Base-by-base conservation (phyloP, 257 asterid species). In the Forsythia suspensa region DNA sequence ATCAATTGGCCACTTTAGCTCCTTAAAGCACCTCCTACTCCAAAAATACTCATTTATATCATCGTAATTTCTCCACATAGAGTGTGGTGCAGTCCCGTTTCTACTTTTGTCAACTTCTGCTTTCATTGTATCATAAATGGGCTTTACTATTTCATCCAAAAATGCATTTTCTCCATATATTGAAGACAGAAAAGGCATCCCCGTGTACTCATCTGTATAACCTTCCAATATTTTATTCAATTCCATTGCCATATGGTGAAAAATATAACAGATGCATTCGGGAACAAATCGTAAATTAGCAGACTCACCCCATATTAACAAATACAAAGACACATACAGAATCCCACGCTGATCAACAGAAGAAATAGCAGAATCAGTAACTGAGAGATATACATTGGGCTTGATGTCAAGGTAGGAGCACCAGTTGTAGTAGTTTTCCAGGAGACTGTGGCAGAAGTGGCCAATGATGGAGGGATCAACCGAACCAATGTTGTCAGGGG, bases 21-120 rank as follows among this genome's bases (percentile, higher is more conserved):
- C 93, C 80, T 93, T 93, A 78, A 95, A 88, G 82, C 99, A 95
- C 89, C 99, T 87, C 86, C 85, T 91, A 83, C 89, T 95, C 99
- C 99, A 95, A 79, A 95, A 95, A 75, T 95, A 95, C 86, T 95
- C 99, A 71, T 95, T 95, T 70, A 95, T 87, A 79, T 95, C 99
- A 70, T 95, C 99, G 40, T 95, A 95, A 80, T 95, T 95, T 85
- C 99, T 80, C 99, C 99, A 95, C 0, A 93, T 96, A 24, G 98
- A 87, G 78, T 95, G 97, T 8, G 99, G 96, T n/a, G 97, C 97
- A 5, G 99, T 91, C 83, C 97, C 99, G 73, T 92, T 93, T 84
- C 72, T 87, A 88, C 97, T 95, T 76, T 92, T 93, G 29, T 84
- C 96, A 18, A 90, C 97, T 89, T 95, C 99, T 0, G 88, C 97